A percentile compares a stretch with the other conserved stretches of the same genome.
These are phyloP conservation scores for Cercospora citrullina DNA, from an alignment of 2,329 filamentous ascomycete genomes.

Conservation along the genomic window DNA sequence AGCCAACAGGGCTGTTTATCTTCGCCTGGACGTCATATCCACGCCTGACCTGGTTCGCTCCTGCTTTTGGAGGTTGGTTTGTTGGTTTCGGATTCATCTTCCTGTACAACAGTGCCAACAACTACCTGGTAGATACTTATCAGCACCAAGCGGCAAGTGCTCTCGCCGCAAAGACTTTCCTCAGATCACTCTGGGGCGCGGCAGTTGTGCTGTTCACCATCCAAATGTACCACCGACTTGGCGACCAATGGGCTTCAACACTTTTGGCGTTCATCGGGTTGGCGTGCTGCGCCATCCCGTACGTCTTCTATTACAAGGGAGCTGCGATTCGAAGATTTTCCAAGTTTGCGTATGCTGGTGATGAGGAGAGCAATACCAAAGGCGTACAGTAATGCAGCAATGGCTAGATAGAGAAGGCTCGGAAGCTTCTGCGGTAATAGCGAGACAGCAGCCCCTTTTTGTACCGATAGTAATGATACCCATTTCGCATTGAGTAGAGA, in stretches of 20 bases:
- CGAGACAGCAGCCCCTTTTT: neutral
- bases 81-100: conserved; percentile 40
- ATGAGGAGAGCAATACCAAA: conserved; percentile 48
- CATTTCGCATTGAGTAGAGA: neutral
- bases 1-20: conserved; percentile 57
- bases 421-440: neutral
- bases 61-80: conserved; percentile 42
- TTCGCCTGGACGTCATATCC: conserved; percentile 70
- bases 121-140: conserved; percentile 61
- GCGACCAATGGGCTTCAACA: conserved; percentile 50
- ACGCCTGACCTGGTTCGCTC: conserved; percentile 67
- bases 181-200: conserved; percentile 26
- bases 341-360: conserved; percentile 68
- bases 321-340: conserved; percentile 67
- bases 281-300: conserved; percentile 45
- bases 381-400: conserved; percentile 22
- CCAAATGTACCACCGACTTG: conserved; percentile 45
- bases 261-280: conserved; percentile 47
- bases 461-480: neutral
- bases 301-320: conserved; percentile 76
- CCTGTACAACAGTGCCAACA: conserved; percentile 42
- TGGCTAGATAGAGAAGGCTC: neutral
- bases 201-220: conserved; percentile 35
- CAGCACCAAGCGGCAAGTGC: conserved; percentile 65
- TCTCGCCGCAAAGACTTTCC: conserved; percentile 40